These are phyloP conservation scores for Diversispora epigaea DNA, from an alignment of 192 early-diverging fungal genomes.

Conservation along the genomic window DNA sequence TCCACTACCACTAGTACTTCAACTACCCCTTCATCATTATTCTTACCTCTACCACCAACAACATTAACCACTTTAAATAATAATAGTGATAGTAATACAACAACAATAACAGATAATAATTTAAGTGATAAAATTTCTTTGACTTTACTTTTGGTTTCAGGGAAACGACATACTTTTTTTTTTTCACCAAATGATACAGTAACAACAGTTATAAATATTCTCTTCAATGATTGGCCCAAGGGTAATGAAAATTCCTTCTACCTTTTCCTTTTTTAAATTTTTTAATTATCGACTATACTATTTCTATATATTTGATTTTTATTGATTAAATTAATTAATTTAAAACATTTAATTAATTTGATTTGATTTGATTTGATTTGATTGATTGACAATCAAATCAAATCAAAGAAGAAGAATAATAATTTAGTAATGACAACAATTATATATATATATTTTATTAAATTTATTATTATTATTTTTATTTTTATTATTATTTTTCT, in stretches of 20 bases:
- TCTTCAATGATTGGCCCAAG: slow-evolving; percentile 48
- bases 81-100: too few species aligned
- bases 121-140: slow-evolving; percentile 28
- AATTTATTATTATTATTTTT: background rate
- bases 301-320: background rate
- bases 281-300: background rate
- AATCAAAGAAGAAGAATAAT: background rate
- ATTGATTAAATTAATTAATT: background rate
- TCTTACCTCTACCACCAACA: too few species aligned
- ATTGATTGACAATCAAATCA: background rate
- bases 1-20: too few species aligned
- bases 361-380: background rate
- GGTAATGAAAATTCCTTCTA: slow-evolving; percentile 32
- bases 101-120: too few species aligned
- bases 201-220: slow-evolving; percentile 39
- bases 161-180: slow-evolving; percentile 43
- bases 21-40: too few species aligned
- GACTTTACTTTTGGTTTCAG: slow-evolving; percentile 47
- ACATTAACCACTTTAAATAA: too few species aligned
- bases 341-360: background rate
- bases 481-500: background rate
- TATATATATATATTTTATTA: background rate
- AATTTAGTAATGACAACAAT: background rate
- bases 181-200: slow-evolving; percentile 43
- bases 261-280: background rate